Base-by-base conservation (phyloP, 176 grass and related monocot species). In the Triticum monococcum region DNA sequence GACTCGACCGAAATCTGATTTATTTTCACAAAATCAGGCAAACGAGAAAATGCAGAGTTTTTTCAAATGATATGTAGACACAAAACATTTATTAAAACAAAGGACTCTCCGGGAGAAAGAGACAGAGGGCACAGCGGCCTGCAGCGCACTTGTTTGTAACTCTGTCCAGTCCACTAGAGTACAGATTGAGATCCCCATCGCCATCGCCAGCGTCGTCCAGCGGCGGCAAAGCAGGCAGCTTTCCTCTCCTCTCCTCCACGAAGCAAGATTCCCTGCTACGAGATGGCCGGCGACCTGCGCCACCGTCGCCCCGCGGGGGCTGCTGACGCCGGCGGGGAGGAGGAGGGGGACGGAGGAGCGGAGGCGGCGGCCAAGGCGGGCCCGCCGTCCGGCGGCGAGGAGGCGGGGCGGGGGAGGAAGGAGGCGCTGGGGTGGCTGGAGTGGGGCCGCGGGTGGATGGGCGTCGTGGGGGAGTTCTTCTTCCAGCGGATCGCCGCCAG, bases 401-500 rank as follows among this genome's bases (percentile, higher is more conserved):
- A 0, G 38, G 38, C 48, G 26, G 20, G 1, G 61, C 57, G 28
- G 22, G 68, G 64, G 32, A 69, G 75, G 84, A 94, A 89, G 94
- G 91, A 94, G 70, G 85, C 79, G 70, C 83, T 99, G 66, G 97
- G 94, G 81, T 99, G 97, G 93, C 72, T 99, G 75, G 97, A 99
- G 83, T 96, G 97, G 94, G 28, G 84, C 24, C 88, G 90, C 61
- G 97, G 97, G 2, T 96, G 93, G 97, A 59, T 82, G 18, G 32
- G 85, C 80, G 48, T 92, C 41, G 43, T 91, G n/a, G 89, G 97
- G 63, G 97, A 96, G 90, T 99, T 99, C 87, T 46, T 99, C 63
- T 96, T 99, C 92, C 93, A 99, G 90, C 92, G 97, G 76, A 99
- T 99, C 88, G 94, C 89, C 18, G 97, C 97, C 52, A 99, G 97